Percentiles rank a stretch among this genome's conserved stretches.
Conservation (phyloP, 345 rosid species). For the Euclidium syriacum region DNA sequence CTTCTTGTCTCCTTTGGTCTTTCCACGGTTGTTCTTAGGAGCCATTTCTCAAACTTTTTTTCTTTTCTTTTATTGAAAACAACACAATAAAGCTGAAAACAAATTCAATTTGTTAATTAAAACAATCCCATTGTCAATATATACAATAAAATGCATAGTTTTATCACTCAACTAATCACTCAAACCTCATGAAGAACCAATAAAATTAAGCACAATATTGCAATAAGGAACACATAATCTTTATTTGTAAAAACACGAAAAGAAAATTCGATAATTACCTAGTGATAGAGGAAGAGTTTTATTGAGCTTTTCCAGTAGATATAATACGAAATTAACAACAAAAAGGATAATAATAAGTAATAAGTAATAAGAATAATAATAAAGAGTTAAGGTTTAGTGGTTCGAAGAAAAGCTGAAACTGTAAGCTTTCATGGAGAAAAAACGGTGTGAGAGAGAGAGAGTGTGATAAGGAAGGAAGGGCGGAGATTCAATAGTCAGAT, state of each 20-base stretch:
- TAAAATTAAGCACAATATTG: too few relatives aligned
- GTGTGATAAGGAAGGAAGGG: conserved; percentile 99
- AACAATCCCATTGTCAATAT: conserved; percentile 5
- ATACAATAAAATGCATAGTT: not conserved
- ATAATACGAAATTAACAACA: not conserved
- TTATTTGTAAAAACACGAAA: too few relatives aligned
- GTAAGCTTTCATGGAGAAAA: conserved; percentile 21
- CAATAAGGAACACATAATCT: too few relatives aligned
- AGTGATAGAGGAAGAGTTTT: conserved; percentile 2
- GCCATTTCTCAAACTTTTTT: conserved; percentile 53
- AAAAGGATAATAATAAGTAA: not conserved
- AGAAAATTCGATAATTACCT: conserved; percentile 8
- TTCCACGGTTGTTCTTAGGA: conserved; percentile 88
- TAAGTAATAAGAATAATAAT: not conserved
- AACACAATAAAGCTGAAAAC: conserved; percentile 16
- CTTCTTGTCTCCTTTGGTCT: conserved; percentile 91
- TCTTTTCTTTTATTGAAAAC: conserved; percentile 4
- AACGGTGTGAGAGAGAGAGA: conserved; percentile 24
- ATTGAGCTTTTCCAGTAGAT: not conserved
- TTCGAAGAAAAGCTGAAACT: conserved; percentile 30
- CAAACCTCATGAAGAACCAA: conserved; percentile 3
- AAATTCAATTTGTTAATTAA: not conserved
- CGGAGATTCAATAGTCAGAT: conserved; percentile 80
- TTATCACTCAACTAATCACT: not conserved
- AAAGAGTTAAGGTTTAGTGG: conserved; percentile 26